Evolutionary conservation across 306 rosid species (phyloP).

Genomic region (Rubus parviflorus): DNA sequence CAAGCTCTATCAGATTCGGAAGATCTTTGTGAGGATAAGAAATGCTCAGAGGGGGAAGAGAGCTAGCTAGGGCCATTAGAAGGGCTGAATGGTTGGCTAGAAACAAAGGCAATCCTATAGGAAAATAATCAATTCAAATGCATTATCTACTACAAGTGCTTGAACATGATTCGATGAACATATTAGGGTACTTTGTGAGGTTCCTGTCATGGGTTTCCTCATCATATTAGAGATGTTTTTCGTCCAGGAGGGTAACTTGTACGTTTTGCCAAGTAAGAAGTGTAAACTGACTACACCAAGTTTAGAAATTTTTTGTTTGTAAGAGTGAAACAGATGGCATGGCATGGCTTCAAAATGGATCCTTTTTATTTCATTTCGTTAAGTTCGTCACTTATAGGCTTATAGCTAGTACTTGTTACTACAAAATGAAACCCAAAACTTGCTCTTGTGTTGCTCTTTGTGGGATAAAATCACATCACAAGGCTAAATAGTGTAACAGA

Average conservation of each 20-base stretch:
- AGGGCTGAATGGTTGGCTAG: constrained; percentile 34
- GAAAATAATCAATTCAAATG: constrained; percentile 32
- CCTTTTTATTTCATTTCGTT: too few species aligned
- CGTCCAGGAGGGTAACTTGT: constrained; percentile 60
- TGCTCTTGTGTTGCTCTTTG: too few species aligned
- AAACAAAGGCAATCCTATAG: constrained; percentile 50
- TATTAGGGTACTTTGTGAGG: neutral
- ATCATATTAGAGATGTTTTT: constrained; percentile 40
- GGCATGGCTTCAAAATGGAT: too few species aligned
- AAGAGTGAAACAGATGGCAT: too few species aligned
- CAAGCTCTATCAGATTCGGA: constrained; percentile 51
- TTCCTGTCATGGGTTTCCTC: constrained; percentile 35
- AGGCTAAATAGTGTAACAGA: too few species aligned
- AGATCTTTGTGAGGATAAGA: constrained; percentile 47
- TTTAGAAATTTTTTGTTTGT: too few species aligned
- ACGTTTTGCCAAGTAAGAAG: neutral
- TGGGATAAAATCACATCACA: too few species aligned
- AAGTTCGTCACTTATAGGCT: too few species aligned
- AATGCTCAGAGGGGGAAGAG: constrained; percentile 51
- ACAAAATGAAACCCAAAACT: too few species aligned
- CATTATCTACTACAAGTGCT: neutral
- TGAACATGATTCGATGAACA: too few species aligned
- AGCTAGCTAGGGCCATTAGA: constrained; percentile 46
- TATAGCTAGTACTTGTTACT: too few species aligned
- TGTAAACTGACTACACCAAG: neutral